Conservation (phyloP, 805 yeast species). For the Yueomyces sinensis region DNA sequence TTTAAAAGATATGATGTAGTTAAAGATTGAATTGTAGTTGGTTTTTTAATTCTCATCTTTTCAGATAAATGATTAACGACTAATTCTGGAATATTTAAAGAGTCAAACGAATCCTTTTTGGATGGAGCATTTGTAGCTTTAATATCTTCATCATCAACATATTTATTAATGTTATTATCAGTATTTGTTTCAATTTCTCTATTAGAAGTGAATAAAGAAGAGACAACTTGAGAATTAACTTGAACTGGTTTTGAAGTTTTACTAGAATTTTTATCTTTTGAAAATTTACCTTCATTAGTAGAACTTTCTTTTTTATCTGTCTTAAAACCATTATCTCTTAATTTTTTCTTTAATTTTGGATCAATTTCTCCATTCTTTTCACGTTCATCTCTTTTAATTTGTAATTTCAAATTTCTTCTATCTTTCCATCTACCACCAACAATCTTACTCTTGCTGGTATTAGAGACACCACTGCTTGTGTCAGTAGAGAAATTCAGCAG, state of each 20-base stretch:
- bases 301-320: too few relatives aligned
- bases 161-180: conserved; percentile 22
- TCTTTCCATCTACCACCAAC: conserved; percentile 79
- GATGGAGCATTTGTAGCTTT: conserved; percentile 82
- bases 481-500: conserved; percentile 58
- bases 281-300: too few relatives aligned
- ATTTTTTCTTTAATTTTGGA: too few relatives aligned
- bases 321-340: too few relatives aligned
- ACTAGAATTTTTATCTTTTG: too few relatives aligned
- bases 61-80: conserved; percentile 43
- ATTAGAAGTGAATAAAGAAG: conserved; percentile 72
- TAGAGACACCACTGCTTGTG: conserved; percentile 14
- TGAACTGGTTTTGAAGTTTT: conserved; percentile 1
- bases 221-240: conserved; percentile 42
- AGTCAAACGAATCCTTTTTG: conserved; percentile 47
- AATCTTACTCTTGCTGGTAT: conserved; percentile 15
- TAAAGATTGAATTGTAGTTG: conserved; percentile 78
- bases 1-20: conserved; percentile 53
- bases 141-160: conserved; percentile 23
- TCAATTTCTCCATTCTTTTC: conserved; percentile 4
- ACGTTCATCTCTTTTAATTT: conserved; percentile 23
- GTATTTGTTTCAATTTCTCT: conserved; percentile 32
- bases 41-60: conserved; percentile 42
- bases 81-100: conserved; percentile 50
- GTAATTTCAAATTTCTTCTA: conserved; percentile 45